phyloP scores from a whole-genome alignment of 164 flowering plant species.

The Akebia trifoliata region DNA sequence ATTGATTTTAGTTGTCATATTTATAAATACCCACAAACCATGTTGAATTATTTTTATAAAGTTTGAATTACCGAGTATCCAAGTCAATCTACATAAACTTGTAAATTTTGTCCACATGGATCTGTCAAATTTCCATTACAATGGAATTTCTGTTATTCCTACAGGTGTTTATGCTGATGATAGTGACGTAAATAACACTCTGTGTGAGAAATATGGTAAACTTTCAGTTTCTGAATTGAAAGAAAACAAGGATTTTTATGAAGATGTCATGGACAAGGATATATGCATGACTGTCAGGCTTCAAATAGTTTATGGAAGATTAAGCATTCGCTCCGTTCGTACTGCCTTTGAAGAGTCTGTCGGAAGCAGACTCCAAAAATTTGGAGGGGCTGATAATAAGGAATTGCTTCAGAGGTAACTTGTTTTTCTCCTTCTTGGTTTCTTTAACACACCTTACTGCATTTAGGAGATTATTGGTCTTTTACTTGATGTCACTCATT shows the following conservation, averaged over 20 bases:
- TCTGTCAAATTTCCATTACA: not conserved
- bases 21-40: too few species aligned
- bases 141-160: not conserved
- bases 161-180: constrained; percentile 90
- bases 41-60: too few species aligned
- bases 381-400: constrained; percentile 67
- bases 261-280: constrained; percentile 67
- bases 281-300: constrained; percentile 76
- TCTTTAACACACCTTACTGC: not conserved
- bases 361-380: constrained; percentile 77
- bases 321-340: constrained; percentile 83
- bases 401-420: constrained; percentile 81
- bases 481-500: too few species aligned
- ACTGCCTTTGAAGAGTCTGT: constrained; percentile 93
- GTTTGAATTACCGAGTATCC: too few species aligned
- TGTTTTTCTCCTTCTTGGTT: not conserved
- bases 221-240: constrained; percentile 43
- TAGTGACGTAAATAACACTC: constrained; percentile 40
- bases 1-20: too few species aligned
- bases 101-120: too few species aligned
- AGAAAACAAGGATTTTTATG: constrained; percentile 41
- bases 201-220: constrained; percentile 59
- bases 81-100: too few species aligned
- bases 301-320: constrained; percentile 73
- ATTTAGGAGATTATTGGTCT: not conserved